Evolutionary conservation across 2,329 filamentous ascomycete species (phyloP).

Genomic region (Juglanconis sp.): DNA sequence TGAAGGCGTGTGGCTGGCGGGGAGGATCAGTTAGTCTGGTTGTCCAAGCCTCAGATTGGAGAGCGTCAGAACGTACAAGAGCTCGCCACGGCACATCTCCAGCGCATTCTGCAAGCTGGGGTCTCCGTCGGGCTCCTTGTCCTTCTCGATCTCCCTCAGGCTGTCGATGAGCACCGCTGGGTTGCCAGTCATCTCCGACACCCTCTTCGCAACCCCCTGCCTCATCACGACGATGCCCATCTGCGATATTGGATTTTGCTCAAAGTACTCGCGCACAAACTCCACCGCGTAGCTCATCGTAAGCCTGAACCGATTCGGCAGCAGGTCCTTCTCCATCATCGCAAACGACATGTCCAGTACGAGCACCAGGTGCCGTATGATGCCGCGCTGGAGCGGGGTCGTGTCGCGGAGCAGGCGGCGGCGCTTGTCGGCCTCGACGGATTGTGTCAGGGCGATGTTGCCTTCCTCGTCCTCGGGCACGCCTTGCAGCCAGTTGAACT

Average conservation of each 20-base stretch:
- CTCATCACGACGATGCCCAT: constrained; percentile 90
- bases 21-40: constrained; percentile 17
- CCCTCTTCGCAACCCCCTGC: constrained; percentile 79
- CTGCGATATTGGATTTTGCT: constrained; percentile 97
- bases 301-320: constrained; percentile 81
- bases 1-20: constrained; percentile 73
- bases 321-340: constrained; percentile 92
- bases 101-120: constrained; percentile 90
- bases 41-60: neutral
- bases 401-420: constrained; percentile 83
- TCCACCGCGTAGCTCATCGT: constrained; percentile 78
- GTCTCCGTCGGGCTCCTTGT: constrained; percentile 67
- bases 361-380: constrained; percentile 92
- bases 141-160: constrained; percentile 62
- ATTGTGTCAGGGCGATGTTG: constrained; percentile 69
- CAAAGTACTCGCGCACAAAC: constrained; percentile 93
- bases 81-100: constrained; percentile 86
- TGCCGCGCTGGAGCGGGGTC: constrained; percentile 90
- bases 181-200: constrained; percentile 90
- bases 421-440: constrained; percentile 80
- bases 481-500: constrained; percentile 60
- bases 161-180: constrained; percentile 82
- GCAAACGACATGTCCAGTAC: constrained; percentile 89
- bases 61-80: constrained; percentile 60
- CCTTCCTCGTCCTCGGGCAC: constrained; percentile 78